Evolutionary conservation across 2,329 filamentous ascomycete genomes (phyloP).

Genomic region (Canariomyces notabilis): DNA sequence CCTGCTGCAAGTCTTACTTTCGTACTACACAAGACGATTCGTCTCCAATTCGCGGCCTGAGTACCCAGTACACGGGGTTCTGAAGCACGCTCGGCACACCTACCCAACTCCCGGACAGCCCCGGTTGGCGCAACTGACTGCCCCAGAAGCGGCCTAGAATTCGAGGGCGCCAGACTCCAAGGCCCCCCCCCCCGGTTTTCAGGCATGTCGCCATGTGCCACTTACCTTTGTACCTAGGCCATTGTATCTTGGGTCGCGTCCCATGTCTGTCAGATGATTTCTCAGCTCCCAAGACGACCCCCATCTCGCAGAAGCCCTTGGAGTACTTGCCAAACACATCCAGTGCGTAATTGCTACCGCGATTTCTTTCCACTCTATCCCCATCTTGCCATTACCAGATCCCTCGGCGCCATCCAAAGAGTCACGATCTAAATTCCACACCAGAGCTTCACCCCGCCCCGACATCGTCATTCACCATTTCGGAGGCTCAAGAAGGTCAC

Average conservation of each 20-base stretch:
- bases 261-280: conserved; percentile 11
- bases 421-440: neutral
- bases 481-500: too few relatives aligned
- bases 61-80: too few relatives aligned
- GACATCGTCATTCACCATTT: too few relatives aligned
- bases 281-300: neutral
- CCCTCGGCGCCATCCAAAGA: neutral
- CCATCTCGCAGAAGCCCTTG: too few relatives aligned
- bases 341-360: too few relatives aligned
- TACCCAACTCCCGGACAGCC: neutral
- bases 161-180: neutral
- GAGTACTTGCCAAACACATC: too few relatives aligned
- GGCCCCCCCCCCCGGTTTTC: neutral
- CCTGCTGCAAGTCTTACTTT: conserved; percentile 17
- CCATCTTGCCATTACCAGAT: too few relatives aligned
- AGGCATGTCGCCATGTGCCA: too few relatives aligned
- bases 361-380: neutral
- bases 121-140: neutral
- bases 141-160: neutral
- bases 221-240: too few relatives aligned
- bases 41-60: conserved; percentile 13
- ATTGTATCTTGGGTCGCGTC: conserved; percentile 2
- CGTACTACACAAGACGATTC: neutral
- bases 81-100: neutral
- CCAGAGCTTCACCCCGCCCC: too few relatives aligned